Conservation (phyloP, 108 stramenopile genomes). For the Phaeodactylum tricornutum region DNA sequence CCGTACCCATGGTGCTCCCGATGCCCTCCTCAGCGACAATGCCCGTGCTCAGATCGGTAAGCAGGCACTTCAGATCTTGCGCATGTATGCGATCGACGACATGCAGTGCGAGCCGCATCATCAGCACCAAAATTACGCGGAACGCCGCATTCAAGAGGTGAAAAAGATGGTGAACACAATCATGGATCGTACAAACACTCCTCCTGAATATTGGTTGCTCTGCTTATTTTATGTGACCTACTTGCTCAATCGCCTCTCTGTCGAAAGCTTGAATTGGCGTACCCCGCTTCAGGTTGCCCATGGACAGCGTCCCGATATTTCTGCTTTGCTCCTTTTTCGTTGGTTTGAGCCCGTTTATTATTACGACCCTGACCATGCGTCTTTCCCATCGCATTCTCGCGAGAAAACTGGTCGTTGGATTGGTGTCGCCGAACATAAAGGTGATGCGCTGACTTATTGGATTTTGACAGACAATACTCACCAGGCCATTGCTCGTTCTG, state of each 20-base stretch:
- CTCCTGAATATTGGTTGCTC: constrained; percentile 10
- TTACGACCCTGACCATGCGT: no score
- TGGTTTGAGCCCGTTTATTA: constrained; percentile 8
- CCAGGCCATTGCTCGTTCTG: constrained; percentile 10
- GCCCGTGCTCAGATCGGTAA: constrained; percentile 7
- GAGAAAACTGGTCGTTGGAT: constrained; percentile 8
- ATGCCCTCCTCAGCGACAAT: constrained; percentile 5
- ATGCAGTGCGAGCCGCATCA: constrained; percentile 10
- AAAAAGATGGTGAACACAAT: constrained; percentile 4
- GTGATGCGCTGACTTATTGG: constrained; percentile 17
- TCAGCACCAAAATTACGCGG: constrained; percentile 15
- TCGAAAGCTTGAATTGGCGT: no score
- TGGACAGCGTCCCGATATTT: constrained; percentile 5
- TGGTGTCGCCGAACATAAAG: constrained; percentile 21
- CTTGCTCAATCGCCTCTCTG: constrained; percentile 15
- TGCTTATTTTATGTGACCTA: constrained; percentile 14
- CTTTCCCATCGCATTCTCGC: neutral
- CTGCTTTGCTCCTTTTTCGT: neutral
- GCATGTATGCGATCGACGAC: neutral
- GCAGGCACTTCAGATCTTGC: constrained; percentile 6
- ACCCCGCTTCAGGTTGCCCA: no score
- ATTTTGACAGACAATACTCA: constrained; percentile 4
- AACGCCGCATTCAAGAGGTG: constrained; percentile 9
- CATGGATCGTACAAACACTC: constrained; percentile 18
- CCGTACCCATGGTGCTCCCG: constrained; percentile 8